Conservation (phyloP, 164 flowering plant species). For the Brasenia schreberi region DNA sequence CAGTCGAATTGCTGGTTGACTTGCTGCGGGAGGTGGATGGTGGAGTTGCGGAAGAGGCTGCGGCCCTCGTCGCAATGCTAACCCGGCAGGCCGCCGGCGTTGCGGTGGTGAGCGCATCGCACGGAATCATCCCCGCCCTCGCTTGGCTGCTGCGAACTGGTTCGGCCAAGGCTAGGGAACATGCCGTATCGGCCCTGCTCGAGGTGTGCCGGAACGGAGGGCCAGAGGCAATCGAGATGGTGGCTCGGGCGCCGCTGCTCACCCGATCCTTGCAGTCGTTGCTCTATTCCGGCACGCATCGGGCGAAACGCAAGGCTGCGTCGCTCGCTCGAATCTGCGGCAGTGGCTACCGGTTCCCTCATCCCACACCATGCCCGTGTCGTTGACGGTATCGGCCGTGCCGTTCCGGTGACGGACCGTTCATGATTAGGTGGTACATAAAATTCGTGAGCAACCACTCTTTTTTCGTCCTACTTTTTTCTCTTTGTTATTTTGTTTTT, state of each 20-base stretch:
- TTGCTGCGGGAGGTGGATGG: conserved; percentile 27
- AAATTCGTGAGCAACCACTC: too few species aligned
- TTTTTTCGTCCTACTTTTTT: neutral
- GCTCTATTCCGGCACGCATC: conserved; percentile 66
- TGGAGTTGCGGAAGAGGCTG: conserved; percentile 80
- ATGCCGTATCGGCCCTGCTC: conserved; percentile 85
- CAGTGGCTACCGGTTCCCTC: neutral
- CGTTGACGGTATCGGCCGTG: neutral
- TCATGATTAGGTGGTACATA: too few species aligned
- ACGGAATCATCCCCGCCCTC: conserved; percentile 49
- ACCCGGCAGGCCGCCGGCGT: conserved; percentile 72
- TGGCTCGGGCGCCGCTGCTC: conserved; percentile 62
- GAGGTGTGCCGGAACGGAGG: conserved; percentile 83
- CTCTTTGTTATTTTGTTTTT: neutral
- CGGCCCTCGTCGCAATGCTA: conserved; percentile 69
- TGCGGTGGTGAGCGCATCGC: conserved; percentile 58
- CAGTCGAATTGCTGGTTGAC: conserved; percentile 42
- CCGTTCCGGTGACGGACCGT: neutral
- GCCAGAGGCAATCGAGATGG: conserved; percentile 43
- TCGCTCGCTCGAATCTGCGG: conserved; percentile 75
- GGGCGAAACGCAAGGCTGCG: conserved; percentile 93
- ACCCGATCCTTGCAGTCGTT: conserved; percentile 58
- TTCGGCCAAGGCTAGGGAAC: conserved; percentile 80
- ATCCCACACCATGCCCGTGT: neutral
- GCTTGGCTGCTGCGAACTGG: conserved; percentile 79